Evolutionary conservation across 345 rosid species (phyloP).

Genomic region (Syzygium aromaticum): DNA sequence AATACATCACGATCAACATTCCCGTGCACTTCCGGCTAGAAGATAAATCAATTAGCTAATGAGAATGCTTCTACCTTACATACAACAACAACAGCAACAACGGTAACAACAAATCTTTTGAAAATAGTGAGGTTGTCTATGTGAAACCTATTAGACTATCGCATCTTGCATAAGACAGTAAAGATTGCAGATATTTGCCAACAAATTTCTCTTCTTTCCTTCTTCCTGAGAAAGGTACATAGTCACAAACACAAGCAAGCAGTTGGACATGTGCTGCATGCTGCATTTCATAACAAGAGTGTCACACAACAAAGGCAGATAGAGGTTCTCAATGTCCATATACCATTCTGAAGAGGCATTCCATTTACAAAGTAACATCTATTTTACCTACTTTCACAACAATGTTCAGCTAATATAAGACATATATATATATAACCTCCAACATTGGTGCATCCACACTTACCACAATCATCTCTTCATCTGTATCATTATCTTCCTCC

Average conservation of each 20-base stretch:
- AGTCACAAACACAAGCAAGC: neutral
- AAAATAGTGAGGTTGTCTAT: neutral
- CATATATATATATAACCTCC: neutral
- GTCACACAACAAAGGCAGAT: neutral
- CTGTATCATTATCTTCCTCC: slow-evolving; percentile 37
- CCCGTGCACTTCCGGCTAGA: slow-evolving; percentile 50
- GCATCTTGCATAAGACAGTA: neutral
- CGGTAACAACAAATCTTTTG: neutral
- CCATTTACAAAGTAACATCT: neutral
- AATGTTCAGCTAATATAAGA: neutral
- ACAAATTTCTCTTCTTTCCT: neutral
- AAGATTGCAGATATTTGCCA: neutral
- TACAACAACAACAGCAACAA: neutral
- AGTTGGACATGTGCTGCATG: neutral
- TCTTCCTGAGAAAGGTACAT: neutral
- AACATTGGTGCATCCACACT: neutral
- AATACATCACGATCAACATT: slow-evolving; percentile 77
- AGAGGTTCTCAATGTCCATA: neutral
- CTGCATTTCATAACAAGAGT: neutral
- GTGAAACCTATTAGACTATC: neutral
- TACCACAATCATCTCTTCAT: slow-evolving; percentile 30
- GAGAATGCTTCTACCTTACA: neutral
- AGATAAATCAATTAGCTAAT: neutral
- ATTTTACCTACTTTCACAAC: neutral
- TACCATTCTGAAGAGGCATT: neutral